A percentile compares a stretch with the other conserved stretches of the same genome.
These are phyloP conservation scores for Lentinus brumalis DNA, from an alignment of 768 basidiomycete genomes.

Conservation along the genomic window DNA sequence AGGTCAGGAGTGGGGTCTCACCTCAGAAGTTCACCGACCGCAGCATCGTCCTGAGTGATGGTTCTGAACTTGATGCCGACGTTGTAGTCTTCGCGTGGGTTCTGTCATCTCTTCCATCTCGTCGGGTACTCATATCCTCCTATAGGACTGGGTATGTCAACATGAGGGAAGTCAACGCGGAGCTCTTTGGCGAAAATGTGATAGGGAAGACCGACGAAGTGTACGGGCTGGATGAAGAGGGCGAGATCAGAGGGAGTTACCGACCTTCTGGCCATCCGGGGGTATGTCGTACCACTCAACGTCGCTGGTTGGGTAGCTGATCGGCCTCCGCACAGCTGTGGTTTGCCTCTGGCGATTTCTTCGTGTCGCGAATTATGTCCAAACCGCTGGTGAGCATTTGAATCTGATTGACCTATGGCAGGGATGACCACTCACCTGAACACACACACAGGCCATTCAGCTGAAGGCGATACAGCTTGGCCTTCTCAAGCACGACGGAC, in stretches of 20 bases:
- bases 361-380: constrained; percentile 34
- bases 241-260: constrained; percentile 40
- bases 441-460: constrained; percentile 10
- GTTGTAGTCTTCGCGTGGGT: constrained; percentile 32
- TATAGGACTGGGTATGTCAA: constrained; percentile 36
- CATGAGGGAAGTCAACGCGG: constrained; percentile 33
- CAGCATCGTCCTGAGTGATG: constrained; percentile 26
- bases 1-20: constrained; percentile 44
- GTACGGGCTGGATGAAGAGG: constrained; percentile 46
- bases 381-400: constrained; percentile 38
- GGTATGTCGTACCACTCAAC: constrained; percentile 22
- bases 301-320: no score
- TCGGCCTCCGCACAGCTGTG: constrained; percentile 35
- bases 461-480: constrained; percentile 20
- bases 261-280: constrained; percentile 46
- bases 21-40: constrained; percentile 31
- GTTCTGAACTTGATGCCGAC: constrained; percentile 26
- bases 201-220: constrained; percentile 35
- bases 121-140: background rate
- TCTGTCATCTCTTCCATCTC: background rate
- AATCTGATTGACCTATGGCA: no score
- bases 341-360: constrained; percentile 43
- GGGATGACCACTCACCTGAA: no score
- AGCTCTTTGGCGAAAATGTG: constrained; percentile 38
- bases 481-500: constrained; percentile 12